These are phyloP conservation scores for Polyporus tsugae DNA, from an alignment of 1,284 basidiomycete species.

Conservation along the genomic window DNA sequence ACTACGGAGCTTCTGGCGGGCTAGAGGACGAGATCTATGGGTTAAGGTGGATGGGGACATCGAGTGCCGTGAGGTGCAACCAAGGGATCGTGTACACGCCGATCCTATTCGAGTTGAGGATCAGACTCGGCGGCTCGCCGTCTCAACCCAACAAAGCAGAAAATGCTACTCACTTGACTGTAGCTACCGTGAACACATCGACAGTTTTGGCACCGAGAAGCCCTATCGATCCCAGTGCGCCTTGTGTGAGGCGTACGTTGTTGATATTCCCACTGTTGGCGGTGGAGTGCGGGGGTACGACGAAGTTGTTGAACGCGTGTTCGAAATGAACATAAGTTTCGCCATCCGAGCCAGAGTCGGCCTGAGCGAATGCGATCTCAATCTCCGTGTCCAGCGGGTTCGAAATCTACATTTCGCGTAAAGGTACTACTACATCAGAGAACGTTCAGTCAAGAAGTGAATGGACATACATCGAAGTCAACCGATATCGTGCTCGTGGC, in stretches of 20 bases:
- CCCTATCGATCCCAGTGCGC: conserved; percentile 57
- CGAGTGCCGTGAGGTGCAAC: conserved; percentile 27
- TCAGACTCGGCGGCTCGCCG: not conserved
- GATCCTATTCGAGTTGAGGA: not conserved
- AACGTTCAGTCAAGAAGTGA: not conserved
- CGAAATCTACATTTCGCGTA: conserved; percentile 23
- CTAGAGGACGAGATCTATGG: not conserved
- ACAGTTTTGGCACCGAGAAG: conserved; percentile 62
- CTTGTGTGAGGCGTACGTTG: conserved; percentile 65
- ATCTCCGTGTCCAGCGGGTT: conserved; percentile 69
- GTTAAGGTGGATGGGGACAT: not conserved
- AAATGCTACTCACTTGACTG: conserved; percentile 42
- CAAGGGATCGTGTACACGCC: conserved; percentile 25
- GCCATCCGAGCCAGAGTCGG: conserved; percentile 60
- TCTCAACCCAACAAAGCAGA: not conserved
- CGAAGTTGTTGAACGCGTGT: conserved; percentile 59
- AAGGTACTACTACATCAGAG: not conserved
- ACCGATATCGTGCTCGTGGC: conserved; percentile 58
- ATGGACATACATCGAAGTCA: conserved; percentile 54
- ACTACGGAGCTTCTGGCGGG: not conserved
- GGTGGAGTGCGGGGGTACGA: conserved; percentile 63
- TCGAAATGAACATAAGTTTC: conserved; percentile 64
- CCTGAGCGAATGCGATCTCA: conserved; percentile 63
- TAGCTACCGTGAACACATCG: conserved; percentile 59
- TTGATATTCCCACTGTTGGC: conserved; percentile 63